These are phyloP conservation scores for Magnolia officinalis DNA, from an alignment of 164 flowering plant species.

Conservation along the genomic window DNA sequence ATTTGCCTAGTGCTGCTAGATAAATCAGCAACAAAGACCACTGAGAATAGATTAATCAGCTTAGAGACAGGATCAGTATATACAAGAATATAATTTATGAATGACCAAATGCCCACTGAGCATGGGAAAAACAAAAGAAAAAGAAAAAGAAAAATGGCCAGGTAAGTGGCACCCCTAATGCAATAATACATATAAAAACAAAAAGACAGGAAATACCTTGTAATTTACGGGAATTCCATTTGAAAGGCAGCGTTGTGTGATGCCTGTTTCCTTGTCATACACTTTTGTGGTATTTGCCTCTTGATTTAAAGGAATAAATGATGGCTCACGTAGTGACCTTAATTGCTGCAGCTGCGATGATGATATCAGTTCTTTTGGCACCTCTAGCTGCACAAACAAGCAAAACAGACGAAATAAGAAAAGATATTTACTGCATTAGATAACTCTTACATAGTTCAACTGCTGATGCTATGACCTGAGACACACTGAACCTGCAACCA, in stretches of 20 bases:
- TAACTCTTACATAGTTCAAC: not conserved
- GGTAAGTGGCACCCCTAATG: not conserved
- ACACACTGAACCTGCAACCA: not conserved
- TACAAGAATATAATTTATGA: not conserved
- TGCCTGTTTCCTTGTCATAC: constrained; percentile 87
- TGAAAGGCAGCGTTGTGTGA: constrained; percentile 76
- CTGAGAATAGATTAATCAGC: no score
- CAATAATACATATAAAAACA: not conserved
- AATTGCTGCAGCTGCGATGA: constrained; percentile 59
- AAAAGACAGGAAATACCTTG: constrained; percentile 48
- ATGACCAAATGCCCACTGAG: not conserved
- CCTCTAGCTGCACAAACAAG: constrained; percentile 69
- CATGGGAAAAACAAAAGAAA: not conserved
- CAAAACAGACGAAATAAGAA: not conserved
- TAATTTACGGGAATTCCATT: constrained; percentile 95
- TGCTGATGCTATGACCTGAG: not conserved
- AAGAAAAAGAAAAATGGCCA: not conserved
- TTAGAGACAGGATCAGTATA: no score
- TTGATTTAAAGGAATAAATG: constrained; percentile 54
- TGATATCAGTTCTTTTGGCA: constrained; percentile 85
- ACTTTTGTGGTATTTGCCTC: constrained; percentile 38
- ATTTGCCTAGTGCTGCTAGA: no score
- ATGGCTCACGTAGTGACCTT: constrained; percentile 47
- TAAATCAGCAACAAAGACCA: no score
- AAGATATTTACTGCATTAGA: not conserved